Base-by-base conservation (phyloP, 148 eudicot species). In the Chenopodium quinoa region DNA sequence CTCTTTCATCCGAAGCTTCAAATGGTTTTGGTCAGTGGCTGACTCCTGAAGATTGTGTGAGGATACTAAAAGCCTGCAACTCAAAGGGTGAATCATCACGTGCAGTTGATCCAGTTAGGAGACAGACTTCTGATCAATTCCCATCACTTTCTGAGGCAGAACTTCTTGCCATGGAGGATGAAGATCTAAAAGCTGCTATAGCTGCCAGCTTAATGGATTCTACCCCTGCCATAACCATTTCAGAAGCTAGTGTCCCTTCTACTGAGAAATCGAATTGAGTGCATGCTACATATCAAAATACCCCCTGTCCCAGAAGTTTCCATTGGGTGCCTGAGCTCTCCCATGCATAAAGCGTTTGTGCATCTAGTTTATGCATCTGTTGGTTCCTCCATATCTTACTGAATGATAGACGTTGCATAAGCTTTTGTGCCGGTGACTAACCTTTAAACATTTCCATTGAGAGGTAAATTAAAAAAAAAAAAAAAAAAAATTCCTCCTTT, bases 131-230 rank as follows among this genome's bases (percentile, higher is more conserved):
- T n/a, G 85, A 81, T 79, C 90, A 81, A 25, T 86, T 75, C 76
- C 78, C 44, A 44, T 82, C 83, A 47, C 80, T 60, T 54, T 79
- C 81, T 11, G 91, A 86, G 79, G 89, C 78, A 1, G 91, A 86
- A 76, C 79, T 87, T 79, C 86, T 87, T 46, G 92, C 93, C 70
- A 89, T 86, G 71, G 97, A 93, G 72, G 97, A 95, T 72, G 94
- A 92, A 77, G 99, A 93, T 82, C 48, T 95, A 79, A 92, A 90
- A 67, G 99, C 99, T 62, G 99, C 99, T 56, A 95, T 95, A 23
- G 96, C 97, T 83, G 98, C 98, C 46, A 95, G 98, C 87, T 90
- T 95, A 92, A 76, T 86, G 90, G 97, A 95, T 76, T 87, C 97
- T 19, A 70, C 80, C 27, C 83, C 90, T 17, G 31, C 87, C 4